phyloP scores from a whole-genome alignment of 1,284 basidiomycete genomes.

The Ustilago lituana region DNA sequence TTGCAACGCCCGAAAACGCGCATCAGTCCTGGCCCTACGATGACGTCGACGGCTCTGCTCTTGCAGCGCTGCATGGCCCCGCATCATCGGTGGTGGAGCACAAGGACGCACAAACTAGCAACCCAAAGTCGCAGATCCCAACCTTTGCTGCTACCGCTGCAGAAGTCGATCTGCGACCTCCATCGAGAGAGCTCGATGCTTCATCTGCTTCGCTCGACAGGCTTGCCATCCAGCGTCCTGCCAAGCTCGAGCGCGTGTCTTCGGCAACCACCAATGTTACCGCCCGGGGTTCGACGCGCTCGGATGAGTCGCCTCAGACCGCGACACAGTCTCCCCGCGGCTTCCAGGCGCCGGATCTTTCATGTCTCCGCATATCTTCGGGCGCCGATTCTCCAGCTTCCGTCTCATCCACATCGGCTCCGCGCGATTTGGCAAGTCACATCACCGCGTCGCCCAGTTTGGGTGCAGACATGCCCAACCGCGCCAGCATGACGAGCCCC shows the following conservation, averaged over 20 bases:
- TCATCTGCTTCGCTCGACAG: conserved; percentile 12
- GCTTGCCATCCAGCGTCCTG: conserved; percentile 35
- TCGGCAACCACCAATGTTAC: conserved; percentile 38
- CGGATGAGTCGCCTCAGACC: conserved; percentile 22
- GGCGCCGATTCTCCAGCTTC: conserved; percentile 1
- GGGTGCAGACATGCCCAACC: conserved; percentile 7
- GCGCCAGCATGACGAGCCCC: conserved; percentile 40
- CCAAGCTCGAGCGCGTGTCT: conserved; percentile 35
- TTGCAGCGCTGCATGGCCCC: conserved; percentile 16
- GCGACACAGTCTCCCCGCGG: conserved; percentile 21
- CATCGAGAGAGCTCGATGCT: conserved; percentile 9
- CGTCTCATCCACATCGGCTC: not conserved
- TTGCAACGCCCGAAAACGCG: conserved; percentile 45
- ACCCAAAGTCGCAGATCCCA: too few relatives aligned
- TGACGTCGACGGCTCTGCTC: conserved; percentile 3
- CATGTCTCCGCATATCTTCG: conserved; percentile 8
- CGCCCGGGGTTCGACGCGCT: conserved; percentile 16
- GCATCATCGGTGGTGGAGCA: conserved; percentile 2
- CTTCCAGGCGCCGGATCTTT: conserved; percentile 7
- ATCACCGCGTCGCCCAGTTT: conserved; percentile 10
- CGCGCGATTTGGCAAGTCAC: too few relatives aligned
- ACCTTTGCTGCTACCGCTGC: too few relatives aligned
- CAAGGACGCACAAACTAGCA: not conserved
- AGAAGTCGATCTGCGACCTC: conserved; percentile 7
- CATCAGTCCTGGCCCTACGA: conserved; percentile 34